These are phyloP conservation scores for Aspergillus campestris DNA, from an alignment of 495 filamentous ascomycete genomes.

Conservation along the genomic window DNA sequence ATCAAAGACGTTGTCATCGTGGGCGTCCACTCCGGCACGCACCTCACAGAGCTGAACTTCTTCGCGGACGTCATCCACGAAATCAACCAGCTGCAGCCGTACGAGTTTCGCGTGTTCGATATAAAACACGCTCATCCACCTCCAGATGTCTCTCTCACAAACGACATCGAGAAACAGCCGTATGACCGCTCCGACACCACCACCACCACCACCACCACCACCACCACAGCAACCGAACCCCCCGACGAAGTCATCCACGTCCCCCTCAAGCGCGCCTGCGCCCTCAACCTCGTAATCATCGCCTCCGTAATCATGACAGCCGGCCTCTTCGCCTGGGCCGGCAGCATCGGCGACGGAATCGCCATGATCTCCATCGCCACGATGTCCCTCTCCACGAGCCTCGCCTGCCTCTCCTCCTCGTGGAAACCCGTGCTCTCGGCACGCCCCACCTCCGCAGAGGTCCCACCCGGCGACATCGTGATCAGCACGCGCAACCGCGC, in stretches of 20 bases:
- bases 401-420: conserved; percentile 12
- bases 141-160: neutral
- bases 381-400: conserved; percentile 15
- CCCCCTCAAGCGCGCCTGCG: conserved; percentile 36
- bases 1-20: conserved; percentile 44
- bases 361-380: conserved; percentile 13
- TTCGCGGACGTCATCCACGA: conserved; percentile 54
- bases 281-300: conserved; percentile 44
- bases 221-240: too few species aligned
- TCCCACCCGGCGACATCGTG: conserved; percentile 51
- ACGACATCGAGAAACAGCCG: neutral
- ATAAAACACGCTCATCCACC: conserved; percentile 9
- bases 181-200: conserved; percentile 10
- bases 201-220: conserved; percentile 8
- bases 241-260: conserved; percentile 8
- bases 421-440: conserved; percentile 46
- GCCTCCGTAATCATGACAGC: conserved; percentile 41
- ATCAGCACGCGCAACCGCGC: conserved; percentile 53
- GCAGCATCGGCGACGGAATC: conserved; percentile 44
- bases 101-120: conserved; percentile 6
- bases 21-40: conserved; percentile 48
- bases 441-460: conserved; percentile 37
- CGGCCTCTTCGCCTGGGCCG: conserved; percentile 31
- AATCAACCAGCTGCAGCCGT: conserved; percentile 34
- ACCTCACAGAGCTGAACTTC: conserved; percentile 48